Evolutionary conservation across 1,284 basidiomycete species (phyloP), one percentile per base, ranked within the genome.

Genomic region (Microbotryum lychnidis-dioicae): DNA sequence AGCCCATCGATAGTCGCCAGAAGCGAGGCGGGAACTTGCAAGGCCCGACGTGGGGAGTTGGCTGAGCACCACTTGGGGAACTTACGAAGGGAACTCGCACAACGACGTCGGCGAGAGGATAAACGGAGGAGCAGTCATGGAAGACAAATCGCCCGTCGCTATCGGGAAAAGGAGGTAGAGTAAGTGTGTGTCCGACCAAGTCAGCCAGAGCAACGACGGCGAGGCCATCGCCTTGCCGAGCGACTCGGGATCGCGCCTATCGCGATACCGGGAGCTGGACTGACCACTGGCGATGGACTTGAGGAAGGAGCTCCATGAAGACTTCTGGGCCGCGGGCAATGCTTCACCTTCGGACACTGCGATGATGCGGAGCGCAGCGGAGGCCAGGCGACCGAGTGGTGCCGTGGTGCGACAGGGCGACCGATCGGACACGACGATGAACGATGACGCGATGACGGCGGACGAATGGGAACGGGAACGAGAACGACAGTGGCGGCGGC

Each of bases 131-230:
- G 93, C 94, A 0, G 94, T 97, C 79, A 98, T 80, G 6, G 87
- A 85, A 2, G 88, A 94, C 57, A 98, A 81, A 78, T 98, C 94
- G 62, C 93, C 93, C 3, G 89, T 89, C 74, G 91, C 84, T 56
- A 50, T 88, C 84, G n/a, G 50, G 20, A 33, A 56, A 42, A 46
- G 50, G 50, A 57, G 33, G 45, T 18, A 16, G 6, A 23, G 18
- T 23, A 6, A 42, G n/a, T 42, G 42, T 47, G 29, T 12, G 47
- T 25, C 20, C 20, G 44, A 58, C 54, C 55, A 57, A 57, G 16
- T 47, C 21, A 18, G 45, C 56, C 56, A 56, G 29, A 48, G 31
- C 58, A 44, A 47, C 47, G 50, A 50, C 54, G 51, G 50, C 21
- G 57, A 54, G 42, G 53, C 61, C 49, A 37, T 80, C 16, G 37